phyloP scores from a whole-genome alignment of 2,329 filamentous ascomycete genomes.

The Sporothrix humicola region DNA sequence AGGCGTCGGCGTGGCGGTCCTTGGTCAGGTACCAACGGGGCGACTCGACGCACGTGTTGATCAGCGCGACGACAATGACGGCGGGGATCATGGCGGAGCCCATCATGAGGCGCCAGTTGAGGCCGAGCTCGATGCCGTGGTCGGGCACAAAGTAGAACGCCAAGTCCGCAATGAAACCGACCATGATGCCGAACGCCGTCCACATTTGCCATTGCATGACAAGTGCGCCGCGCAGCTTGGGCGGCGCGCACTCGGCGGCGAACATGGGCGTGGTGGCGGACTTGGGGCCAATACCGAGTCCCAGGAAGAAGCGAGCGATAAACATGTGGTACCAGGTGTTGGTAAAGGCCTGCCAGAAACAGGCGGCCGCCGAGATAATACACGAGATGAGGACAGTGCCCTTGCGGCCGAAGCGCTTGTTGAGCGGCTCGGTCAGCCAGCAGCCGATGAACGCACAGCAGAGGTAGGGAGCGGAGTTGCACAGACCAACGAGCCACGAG shows the following conservation, averaged over 20 bases:
- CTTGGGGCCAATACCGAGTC: constrained; percentile 73
- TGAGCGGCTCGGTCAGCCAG: constrained; percentile 76
- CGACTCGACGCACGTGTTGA: constrained; percentile 42
- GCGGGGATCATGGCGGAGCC: constrained; percentile 69
- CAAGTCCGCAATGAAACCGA: constrained; percentile 65
- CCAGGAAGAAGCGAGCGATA: constrained; percentile 70
- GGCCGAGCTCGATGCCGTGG: constrained; percentile 57
- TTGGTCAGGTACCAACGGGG: constrained; percentile 57
- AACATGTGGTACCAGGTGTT: constrained; percentile 70
- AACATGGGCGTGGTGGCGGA: constrained; percentile 70
- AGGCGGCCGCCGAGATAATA: constrained; percentile 44
- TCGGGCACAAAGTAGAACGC: constrained; percentile 65
- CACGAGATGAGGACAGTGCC: constrained; percentile 75
- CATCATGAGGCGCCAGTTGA: constrained; percentile 72
- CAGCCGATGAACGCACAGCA: constrained; percentile 72
- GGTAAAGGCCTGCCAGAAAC: constrained; percentile 56
- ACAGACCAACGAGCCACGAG: constrained; percentile 64
- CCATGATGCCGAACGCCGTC: constrained; percentile 56
- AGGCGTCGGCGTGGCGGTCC: constrained; percentile 54
- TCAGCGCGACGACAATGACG: constrained; percentile 60
- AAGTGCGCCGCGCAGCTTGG: constrained; percentile 67
- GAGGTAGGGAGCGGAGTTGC: constrained; percentile 67
- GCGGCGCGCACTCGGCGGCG: constrained; percentile 70
- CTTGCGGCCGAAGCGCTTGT: constrained; percentile 70
- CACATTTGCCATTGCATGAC: constrained; percentile 66